phyloP scores from a whole-genome alignment of 345 rosid genomes.

The Eucalyptus decipiens region DNA sequence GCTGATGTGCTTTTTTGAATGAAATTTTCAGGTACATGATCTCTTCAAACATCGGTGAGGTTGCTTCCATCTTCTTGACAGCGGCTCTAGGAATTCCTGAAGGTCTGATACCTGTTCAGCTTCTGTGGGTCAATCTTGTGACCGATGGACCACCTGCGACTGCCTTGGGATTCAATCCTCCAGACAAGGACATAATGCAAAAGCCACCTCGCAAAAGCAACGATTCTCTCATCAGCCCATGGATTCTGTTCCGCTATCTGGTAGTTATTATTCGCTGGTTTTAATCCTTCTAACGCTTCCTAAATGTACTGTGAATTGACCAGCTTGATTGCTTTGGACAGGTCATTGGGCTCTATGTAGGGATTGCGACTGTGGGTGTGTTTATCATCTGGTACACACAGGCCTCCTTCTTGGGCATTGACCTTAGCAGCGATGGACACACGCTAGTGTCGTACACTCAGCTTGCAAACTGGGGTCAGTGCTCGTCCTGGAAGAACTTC shows the following conservation, averaged over 20 bases:
- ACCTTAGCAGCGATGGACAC: slow-evolving; percentile 56
- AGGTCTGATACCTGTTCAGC: slow-evolving; percentile 72
- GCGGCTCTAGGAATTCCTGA: slow-evolving; percentile 80
- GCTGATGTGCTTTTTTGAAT: neutral
- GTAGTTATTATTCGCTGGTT: slow-evolving; percentile 8
- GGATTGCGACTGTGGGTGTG: slow-evolving; percentile 54
- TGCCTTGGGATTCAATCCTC: slow-evolving; percentile 75
- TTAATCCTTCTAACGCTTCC: neutral
- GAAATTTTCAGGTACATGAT: slow-evolving; percentile 55
- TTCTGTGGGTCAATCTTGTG: slow-evolving; percentile 79
- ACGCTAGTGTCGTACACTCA: slow-evolving; percentile 45
- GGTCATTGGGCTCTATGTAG: slow-evolving; percentile 65
- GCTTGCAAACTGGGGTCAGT: slow-evolving; percentile 61
- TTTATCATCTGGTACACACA: slow-evolving; percentile 66
- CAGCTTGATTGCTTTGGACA: neutral
- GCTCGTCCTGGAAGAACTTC: slow-evolving; percentile 45
- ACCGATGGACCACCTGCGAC: slow-evolving; percentile 87
- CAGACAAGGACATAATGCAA: slow-evolving; percentile 60
- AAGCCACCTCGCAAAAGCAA: slow-evolving; percentile 66
- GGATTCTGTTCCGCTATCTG: slow-evolving; percentile 77
- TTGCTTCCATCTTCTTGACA: slow-evolving; percentile 60
- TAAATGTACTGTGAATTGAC: neutral
- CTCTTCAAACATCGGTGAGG: slow-evolving; percentile 79
- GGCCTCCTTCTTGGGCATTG: slow-evolving; percentile 44
- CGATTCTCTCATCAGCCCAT: slow-evolving; percentile 48